These are phyloP conservation scores for Candida ponderosae DNA, from an alignment of 805 yeast species.

Conservation along the genomic window DNA sequence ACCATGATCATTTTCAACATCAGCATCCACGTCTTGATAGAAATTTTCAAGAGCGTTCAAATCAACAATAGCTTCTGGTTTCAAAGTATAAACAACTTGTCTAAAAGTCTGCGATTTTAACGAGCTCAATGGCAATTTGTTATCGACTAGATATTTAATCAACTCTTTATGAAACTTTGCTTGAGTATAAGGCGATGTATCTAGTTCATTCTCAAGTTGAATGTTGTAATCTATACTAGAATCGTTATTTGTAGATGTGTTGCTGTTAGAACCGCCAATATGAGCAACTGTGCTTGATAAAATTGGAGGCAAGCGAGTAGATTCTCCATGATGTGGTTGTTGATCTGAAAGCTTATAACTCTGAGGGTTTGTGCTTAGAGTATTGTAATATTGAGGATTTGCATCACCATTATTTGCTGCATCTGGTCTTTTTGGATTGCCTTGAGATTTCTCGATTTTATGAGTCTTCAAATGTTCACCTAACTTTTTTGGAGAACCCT, in stretches of 20 bases:
- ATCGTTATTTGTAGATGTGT: not conserved
- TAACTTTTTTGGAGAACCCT: constrained; percentile 52
- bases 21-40: constrained; percentile 20
- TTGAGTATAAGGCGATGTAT: constrained; percentile 35
- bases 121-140: constrained; percentile 38
- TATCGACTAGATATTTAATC: constrained; percentile 42
- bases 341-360: not conserved
- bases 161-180: constrained; percentile 43
- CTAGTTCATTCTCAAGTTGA: constrained; percentile 16
- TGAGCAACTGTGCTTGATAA: constrained; percentile 4
- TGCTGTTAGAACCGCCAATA: not conserved
- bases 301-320: constrained; percentile 3
- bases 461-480: constrained; percentile 51
- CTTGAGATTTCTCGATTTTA: constrained; percentile 32
- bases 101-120: constrained; percentile 44
- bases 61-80: constrained; percentile 39
- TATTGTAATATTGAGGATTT: constrained; percentile 26
- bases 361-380: constrained; percentile 11
- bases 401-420: constrained; percentile 31
- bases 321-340: not conserved
- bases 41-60: constrained; percentile 37
- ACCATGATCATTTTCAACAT: not conserved
- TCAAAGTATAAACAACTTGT: constrained; percentile 41
- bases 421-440: constrained; percentile 31
- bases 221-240: not conserved